Evolutionary conservation across 805 yeast species (phyloP).

Genomic region (Cyberlindnera meyerae): DNA sequence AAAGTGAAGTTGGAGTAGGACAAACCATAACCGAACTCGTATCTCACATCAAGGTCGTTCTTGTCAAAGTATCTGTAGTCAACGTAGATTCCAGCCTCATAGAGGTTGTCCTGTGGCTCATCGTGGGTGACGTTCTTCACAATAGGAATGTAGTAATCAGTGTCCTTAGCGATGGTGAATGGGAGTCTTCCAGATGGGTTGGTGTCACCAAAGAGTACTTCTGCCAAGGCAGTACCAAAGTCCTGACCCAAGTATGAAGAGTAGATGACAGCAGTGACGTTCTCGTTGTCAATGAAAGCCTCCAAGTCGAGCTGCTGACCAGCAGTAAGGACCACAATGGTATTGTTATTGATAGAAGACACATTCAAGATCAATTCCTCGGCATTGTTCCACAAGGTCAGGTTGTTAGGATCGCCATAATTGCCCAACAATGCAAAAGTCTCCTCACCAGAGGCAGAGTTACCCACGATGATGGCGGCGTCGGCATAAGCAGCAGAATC

Average conservation of each 20-base stretch:
- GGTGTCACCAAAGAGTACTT: constrained; percentile 48
- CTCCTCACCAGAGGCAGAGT: constrained; percentile 54
- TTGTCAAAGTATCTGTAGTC: constrained; percentile 55
- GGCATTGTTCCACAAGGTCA: constrained; percentile 49
- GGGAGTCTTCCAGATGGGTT: constrained; percentile 58
- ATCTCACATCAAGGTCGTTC: constrained; percentile 47
- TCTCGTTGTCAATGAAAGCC: constrained; percentile 45
- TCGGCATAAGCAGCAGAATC: constrained; percentile 43
- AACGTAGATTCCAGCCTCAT: constrained; percentile 31
- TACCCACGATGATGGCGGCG: constrained; percentile 46
- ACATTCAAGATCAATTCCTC: constrained; percentile 44
- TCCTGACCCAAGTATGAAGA: constrained; percentile 49
- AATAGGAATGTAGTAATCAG: constrained; percentile 39
- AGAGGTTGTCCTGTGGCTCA: constrained; percentile 28
- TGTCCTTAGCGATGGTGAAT: constrained; percentile 50
- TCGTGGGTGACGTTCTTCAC: constrained; percentile 28
- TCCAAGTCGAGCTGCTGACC: constrained; percentile 56
- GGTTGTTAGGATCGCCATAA: constrained; percentile 49
- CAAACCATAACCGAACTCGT: constrained; percentile 55
- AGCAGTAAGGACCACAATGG: constrained; percentile 49
- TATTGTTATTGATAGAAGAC: constrained; percentile 43
- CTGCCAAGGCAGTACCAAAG: constrained; percentile 50
- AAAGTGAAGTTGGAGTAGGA: constrained; percentile 41
- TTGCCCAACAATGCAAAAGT: constrained; percentile 46
- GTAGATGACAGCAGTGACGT: constrained; percentile 49